Percentiles rank a stretch among this genome's conserved stretches.
phyloP scores from a whole-genome alignment of 371 early-diverging fungal genomes.

The Chytridium lagenaria region DNA sequence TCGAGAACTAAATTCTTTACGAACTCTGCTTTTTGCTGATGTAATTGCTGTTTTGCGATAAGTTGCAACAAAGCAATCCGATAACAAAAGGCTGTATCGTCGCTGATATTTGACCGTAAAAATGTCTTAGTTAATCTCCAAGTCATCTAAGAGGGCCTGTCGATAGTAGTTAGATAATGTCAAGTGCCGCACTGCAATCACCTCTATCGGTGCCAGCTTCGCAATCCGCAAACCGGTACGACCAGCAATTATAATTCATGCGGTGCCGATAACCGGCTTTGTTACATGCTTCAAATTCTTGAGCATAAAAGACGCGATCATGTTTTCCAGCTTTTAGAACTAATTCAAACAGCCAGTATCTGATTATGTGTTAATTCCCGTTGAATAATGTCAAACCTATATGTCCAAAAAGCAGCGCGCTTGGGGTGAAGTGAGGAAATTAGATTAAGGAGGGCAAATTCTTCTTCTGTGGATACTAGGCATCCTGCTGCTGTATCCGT shows the following conservation, averaged over 20 bases:
- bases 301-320: neutral
- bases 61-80: neutral
- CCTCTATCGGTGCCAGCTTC: neutral
- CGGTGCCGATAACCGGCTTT: conserved; percentile 28
- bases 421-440: conserved; percentile 35
- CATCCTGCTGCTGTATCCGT: neutral
- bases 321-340: neutral
- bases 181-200: neutral
- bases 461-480: conserved; percentile 4
- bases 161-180: neutral
- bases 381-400: conserved; percentile 10
- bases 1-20: too few relatives aligned
- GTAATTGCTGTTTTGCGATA: neutral
- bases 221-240: conserved; percentile 21
- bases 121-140: neutral
- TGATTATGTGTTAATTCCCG: too few relatives aligned
- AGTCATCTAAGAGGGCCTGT: neutral
- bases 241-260: conserved; percentile 39
- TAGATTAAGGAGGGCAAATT: conserved; percentile 28
- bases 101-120: neutral
- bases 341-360: conserved; percentile 7
- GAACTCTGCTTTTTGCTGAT: too few relatives aligned
- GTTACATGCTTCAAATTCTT: conserved; percentile 23
- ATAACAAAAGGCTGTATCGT: conserved; percentile 12
- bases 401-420: conserved; percentile 28